Base-by-base conservation (phyloP, 805 yeast genomes). In the Candida ortonii region DNA sequence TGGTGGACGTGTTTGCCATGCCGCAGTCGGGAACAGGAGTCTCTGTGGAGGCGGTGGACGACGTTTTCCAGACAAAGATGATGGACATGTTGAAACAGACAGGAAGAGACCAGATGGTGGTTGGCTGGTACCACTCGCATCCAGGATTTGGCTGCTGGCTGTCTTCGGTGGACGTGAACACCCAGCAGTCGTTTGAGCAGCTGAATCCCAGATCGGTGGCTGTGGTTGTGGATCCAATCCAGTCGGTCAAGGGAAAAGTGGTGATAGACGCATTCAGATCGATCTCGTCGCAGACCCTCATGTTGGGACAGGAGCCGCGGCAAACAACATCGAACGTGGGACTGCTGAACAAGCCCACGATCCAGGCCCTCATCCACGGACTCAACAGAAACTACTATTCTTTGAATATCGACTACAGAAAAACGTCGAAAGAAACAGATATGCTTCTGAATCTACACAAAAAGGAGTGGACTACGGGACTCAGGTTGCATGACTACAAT, bases 91-190 rank as follows among this genome's bases (percentile, higher is more conserved):
- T 93, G 55, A 80, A 84, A 64, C 98, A 93, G 62, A 93, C 98
- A 1, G 99, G 99, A n/a, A 76, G 99, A 62, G 97, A 89, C 64
- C 95, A 93, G 61, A 88, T 86, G 86, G 98, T 93, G 34, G 99
- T 93, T 31, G 99, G 99, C 21, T 93, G 99, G 99, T 93, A 93
- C 68, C 99, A 93, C 60, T 89, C 97, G 10, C 98, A 93, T 65
- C 98, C 98, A 4, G 98, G 98, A 12, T 93, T 90, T 60, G 98
- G 98, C n/a, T 93, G 99, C 69, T 93, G 99, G 99, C 72, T 93
- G 50, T 89, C 97, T 9, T 80, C 89, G 18, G 97, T 93, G 18
- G 99, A 93, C 73, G 95, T 93, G 41, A 87, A 88, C 62, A 93
- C 99, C 3, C 99, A 93, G 59, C 96, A 90, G 60, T 86, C 96